Percentiles rank a stretch among this genome's conserved stretches.
These are phyloP conservation scores for Alloascoidea hylecoeti DNA, from an alignment of 805 yeast species.

Conservation along the genomic window DNA sequence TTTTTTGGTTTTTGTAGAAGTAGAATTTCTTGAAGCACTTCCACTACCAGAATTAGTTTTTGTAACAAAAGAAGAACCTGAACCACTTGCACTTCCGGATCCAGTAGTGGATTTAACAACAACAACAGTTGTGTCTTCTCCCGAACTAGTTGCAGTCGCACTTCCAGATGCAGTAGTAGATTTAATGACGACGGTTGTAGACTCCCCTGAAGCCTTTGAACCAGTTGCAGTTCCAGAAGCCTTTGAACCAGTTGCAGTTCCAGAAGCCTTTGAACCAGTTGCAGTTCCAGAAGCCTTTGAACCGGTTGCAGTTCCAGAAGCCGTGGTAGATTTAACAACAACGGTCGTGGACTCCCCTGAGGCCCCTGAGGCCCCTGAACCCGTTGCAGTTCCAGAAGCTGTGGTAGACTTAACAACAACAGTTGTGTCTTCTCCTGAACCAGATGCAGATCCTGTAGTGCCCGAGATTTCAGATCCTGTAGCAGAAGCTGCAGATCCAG, in stretches of 20 bases:
- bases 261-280: not conserved
- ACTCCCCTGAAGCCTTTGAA: not conserved
- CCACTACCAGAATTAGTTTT: not conserved
- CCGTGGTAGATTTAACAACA: not conserved
- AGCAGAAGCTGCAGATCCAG: not conserved
- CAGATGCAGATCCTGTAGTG: not conserved
- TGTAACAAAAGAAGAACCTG: not conserved
- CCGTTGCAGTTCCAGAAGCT: not conserved
- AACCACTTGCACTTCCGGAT: not conserved
- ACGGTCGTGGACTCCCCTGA: not conserved
- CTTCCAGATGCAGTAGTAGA: not conserved
- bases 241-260: not conserved
- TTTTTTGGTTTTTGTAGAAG: no score
- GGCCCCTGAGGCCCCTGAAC: conserved; percentile 1
- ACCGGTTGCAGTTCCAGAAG: not conserved
- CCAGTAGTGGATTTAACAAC: conserved; percentile 1
- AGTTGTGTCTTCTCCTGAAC: not conserved
- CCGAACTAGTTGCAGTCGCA: not conserved
- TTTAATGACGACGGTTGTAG: not conserved
- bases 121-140: not conserved
- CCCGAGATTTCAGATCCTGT: not conserved
- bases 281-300: not conserved
- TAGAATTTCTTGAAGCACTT: not conserved
- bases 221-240: not conserved
- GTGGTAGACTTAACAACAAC: not conserved